Evolutionary conservation across 495 filamentous ascomycete genomes (phyloP).

Genomic region (Podospora comata): DNA sequence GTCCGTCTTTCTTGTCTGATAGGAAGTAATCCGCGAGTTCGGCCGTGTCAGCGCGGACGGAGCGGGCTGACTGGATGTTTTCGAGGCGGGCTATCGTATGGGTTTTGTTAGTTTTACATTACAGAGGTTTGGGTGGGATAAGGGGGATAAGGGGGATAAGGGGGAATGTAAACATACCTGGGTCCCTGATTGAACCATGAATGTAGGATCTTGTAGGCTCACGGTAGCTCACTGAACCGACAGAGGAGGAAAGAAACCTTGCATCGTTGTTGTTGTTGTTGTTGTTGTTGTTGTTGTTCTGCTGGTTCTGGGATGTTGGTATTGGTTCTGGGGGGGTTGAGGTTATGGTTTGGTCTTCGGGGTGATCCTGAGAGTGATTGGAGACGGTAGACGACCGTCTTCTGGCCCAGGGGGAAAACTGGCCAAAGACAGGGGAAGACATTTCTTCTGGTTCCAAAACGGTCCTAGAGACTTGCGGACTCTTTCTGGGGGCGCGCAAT

Average conservation of each 20-base stretch:
- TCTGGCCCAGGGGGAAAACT: slow-evolving; percentile 39
- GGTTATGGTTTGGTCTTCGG: slow-evolving; percentile 24
- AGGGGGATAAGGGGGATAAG: slow-evolving; percentile 1
- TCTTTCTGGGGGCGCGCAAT: not conserved
- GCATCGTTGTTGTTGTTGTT: slow-evolving; percentile 25
- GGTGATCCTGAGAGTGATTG: slow-evolving; percentile 27
- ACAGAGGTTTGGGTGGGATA: slow-evolving; percentile 19
- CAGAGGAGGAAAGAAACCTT: slow-evolving; percentile 39
- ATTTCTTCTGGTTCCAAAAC: slow-evolving; percentile 15
- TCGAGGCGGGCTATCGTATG: slow-evolving; percentile 49
- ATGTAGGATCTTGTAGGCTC: slow-evolving; percentile 76
- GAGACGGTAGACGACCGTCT: slow-evolving; percentile 38
- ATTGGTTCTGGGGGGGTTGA: slow-evolving; percentile 17
- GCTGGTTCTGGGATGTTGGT: slow-evolving; percentile 2
- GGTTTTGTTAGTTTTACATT: not conserved
- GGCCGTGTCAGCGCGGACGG: slow-evolving; percentile 85
- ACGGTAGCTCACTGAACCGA: slow-evolving; percentile 47
- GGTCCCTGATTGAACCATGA: slow-evolving; percentile 65
- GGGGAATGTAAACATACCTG: slow-evolving; percentile 47
- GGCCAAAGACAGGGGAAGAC: slow-evolving; percentile 38
- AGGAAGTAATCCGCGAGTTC: slow-evolving; percentile 86
- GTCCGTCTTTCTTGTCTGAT: slow-evolving; percentile 54
- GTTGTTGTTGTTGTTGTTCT: not conserved
- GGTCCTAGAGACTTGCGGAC: not conserved
- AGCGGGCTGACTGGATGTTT: slow-evolving; percentile 66